Evolutionary conservation across 768 basidiomycete genomes (phyloP).

Genomic region (Mycena haematopus): DNA sequence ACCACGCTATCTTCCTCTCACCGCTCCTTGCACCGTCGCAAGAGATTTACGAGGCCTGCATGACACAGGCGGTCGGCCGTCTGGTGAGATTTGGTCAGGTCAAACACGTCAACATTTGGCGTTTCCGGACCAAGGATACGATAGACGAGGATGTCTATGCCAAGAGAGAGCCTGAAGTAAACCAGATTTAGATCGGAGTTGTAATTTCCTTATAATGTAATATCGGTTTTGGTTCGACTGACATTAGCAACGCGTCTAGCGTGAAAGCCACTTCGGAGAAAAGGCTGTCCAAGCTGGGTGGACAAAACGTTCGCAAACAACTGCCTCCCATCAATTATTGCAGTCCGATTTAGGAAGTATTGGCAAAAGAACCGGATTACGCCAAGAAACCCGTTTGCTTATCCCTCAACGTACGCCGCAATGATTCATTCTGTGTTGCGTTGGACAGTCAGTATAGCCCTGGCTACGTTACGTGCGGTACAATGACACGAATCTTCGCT

Average conservation of each 20-base stretch:
- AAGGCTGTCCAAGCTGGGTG: neutral
- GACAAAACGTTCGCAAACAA: no score
- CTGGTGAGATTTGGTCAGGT: conserved; percentile 84
- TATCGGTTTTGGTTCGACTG: neutral
- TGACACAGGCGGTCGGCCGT: conserved; percentile 86
- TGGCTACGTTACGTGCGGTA: no score
- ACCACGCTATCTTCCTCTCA: conserved; percentile 94
- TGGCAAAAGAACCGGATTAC: no score
- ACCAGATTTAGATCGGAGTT: neutral
- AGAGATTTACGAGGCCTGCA: conserved; percentile 84
- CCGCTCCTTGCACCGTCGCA: conserved; percentile 84
- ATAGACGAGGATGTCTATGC: conserved; percentile 88
- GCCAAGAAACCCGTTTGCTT: no score
- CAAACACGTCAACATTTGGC: conserved; percentile 81
- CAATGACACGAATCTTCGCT: no score
- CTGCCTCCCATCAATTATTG: no score
- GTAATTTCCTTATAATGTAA: neutral
- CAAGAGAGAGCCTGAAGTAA: conserved; percentile 35
- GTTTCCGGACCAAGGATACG: conserved; percentile 85
- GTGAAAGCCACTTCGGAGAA: no score
- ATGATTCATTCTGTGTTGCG: no score
- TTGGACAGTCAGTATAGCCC: no score
- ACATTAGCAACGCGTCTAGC: no score
- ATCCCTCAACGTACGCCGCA: no score
- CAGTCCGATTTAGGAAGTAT: no score